Conservation (phyloP, 768 basidiomycete species). For the Mrakia blollopis region DNA sequence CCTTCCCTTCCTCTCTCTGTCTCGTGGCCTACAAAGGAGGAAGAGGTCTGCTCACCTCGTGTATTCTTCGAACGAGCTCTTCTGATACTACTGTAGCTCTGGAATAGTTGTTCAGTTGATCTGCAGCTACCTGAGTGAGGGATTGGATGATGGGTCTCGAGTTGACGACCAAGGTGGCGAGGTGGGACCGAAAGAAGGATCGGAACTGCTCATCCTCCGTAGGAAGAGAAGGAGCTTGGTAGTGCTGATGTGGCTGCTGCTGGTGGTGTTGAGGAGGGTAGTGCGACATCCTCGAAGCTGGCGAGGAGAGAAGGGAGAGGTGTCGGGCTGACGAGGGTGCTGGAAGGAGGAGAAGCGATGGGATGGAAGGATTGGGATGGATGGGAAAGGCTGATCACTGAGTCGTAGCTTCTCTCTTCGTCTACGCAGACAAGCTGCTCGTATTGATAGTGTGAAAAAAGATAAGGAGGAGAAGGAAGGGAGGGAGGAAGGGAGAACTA, state of each 20-base stretch:
- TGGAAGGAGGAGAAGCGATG: not conserved
- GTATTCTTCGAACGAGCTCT: conserved; percentile 24
- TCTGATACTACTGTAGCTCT: conserved; percentile 24
- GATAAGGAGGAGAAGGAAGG: not conserved
- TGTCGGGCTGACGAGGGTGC: not conserved
- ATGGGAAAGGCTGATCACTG: not conserved
- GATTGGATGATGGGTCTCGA: conserved; percentile 90
- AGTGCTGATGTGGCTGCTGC: not conserved
- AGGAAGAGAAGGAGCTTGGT: conserved; percentile 11
- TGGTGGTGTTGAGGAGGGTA: not conserved
- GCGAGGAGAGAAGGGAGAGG: not conserved
- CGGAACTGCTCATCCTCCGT: conserved; percentile 25
- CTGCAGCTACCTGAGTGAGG: conserved; percentile 73
- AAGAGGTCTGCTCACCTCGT: conserved; percentile 15
- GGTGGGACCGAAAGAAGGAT: conserved; percentile 61
- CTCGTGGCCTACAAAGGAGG: not conserved
- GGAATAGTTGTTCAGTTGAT: conserved; percentile 25
- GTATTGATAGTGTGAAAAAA: not conserved
- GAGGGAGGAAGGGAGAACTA: not conserved
- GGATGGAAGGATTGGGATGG: not conserved
- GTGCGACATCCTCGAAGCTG: not conserved
- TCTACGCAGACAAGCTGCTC: conserved; percentile 14
- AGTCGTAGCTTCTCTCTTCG: not conserved
- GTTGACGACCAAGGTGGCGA: conserved; percentile 82
- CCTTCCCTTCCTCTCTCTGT: not conserved